Evolutionary conservation across 805 yeast genomes (phyloP).

Genomic region (Dipodascopsis uninucleata): DNA sequence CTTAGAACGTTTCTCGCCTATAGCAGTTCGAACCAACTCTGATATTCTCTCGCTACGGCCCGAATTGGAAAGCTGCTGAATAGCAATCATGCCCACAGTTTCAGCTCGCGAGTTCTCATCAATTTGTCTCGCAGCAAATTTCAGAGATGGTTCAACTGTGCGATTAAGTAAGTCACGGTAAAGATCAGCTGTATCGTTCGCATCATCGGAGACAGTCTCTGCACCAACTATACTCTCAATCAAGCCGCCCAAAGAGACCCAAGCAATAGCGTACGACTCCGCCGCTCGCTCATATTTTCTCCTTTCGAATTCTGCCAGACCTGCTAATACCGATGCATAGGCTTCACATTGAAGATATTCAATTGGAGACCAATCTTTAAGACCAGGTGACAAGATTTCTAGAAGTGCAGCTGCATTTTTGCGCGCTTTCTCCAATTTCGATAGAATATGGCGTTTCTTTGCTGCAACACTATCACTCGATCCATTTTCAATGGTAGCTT

Average conservation of each 20-base stretch:
- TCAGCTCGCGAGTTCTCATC: conserved; percentile 33
- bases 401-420: conserved; percentile 23
- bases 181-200: conserved; percentile 34
- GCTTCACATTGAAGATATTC: conserved; percentile 30
- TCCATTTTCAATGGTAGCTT: conserved; percentile 34
- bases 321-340: conserved; percentile 48
- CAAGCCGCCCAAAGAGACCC: conserved; percentile 58
- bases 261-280: conserved; percentile 53
- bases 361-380: conserved; percentile 4
- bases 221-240: conserved; percentile 34
- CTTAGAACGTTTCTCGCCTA: conserved; percentile 25
- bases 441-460: conserved; percentile 50
- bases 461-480: conserved; percentile 22
- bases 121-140: conserved; percentile 35
- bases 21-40: conserved; percentile 41
- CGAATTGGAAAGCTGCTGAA: too few relatives aligned
- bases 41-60: too few relatives aligned
- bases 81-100: conserved; percentile 51
- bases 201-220: conserved; percentile 15
- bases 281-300: conserved; percentile 56
- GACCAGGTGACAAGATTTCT: conserved; percentile 3
- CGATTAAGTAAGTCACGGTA: conserved; percentile 56
- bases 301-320: conserved; percentile 48
- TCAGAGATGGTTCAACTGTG: conserved; percentile 63
- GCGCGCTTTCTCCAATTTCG: conserved; percentile 66